A percentile compares a stretch with the other conserved stretches of the same genome.
Evolutionary conservation across 208 protist species (phyloP).

Genomic region (Acanthamoeba sp.): DNA sequence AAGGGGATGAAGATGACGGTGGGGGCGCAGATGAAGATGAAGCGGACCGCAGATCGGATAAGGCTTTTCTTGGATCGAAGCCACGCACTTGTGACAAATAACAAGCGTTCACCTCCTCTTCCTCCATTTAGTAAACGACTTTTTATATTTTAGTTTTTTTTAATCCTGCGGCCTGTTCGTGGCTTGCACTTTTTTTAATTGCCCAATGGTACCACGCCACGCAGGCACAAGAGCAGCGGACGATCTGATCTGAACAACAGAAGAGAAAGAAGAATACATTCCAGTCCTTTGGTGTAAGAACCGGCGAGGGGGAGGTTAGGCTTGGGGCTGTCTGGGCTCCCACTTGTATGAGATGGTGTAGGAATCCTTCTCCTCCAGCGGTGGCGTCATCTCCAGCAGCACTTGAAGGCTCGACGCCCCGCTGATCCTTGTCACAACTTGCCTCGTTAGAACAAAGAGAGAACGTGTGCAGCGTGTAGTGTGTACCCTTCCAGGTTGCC

Average conservation of each 20-base stretch:
- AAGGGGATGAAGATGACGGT: neutral
- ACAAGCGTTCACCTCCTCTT: neutral
- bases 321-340: neutral
- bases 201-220: no score
- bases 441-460: neutral
- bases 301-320: no score
- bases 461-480: neutral
- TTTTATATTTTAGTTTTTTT: neutral
- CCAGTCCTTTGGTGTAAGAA: no score
- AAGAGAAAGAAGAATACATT: no score
- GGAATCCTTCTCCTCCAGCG: neutral
- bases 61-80: neutral
- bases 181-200: no score
- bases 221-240: no score
- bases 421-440: neutral
- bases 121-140: neutral
- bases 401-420: neutral
- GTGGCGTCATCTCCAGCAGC: neutral
- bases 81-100: neutral
- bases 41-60: neutral
- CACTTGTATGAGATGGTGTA: slow-evolving; percentile 18
- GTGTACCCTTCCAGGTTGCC: neutral
- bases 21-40: neutral
- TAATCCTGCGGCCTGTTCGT: no score
- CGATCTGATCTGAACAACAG: no score